phyloP scores from a whole-genome alignment of 148 eudicot species.

The Vaccinium vitisidaea region DNA sequence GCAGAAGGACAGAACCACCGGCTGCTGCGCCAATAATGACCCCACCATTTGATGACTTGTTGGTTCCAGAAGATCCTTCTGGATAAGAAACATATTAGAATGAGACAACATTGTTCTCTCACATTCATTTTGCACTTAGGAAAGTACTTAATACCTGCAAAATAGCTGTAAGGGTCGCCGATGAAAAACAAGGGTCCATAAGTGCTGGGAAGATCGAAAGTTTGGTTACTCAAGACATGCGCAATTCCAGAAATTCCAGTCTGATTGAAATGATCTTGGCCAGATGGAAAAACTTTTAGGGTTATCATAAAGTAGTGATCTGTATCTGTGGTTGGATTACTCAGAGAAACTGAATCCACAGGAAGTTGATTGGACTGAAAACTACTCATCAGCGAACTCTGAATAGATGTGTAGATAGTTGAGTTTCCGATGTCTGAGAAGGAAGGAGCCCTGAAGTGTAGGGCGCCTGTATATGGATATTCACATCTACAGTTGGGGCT shows the following conservation, averaged over 20 bases:
- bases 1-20: constrained; percentile 41
- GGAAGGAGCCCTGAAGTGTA: constrained; percentile 58
- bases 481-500: constrained; percentile 82
- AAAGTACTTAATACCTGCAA: constrained; percentile 32
- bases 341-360: constrained; percentile 63
- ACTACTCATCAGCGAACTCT: constrained; percentile 27
- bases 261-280: constrained; percentile 41
- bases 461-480: constrained; percentile 61
- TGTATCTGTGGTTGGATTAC: constrained; percentile 37
- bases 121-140: background rate
- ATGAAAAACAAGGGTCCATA: constrained; percentile 67
- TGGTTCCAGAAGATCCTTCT: constrained; percentile 21
- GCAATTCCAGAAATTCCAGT: constrained; percentile 54
- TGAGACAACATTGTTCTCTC: background rate
- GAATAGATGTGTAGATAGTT: constrained; percentile 31
- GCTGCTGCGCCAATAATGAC: constrained; percentile 45
- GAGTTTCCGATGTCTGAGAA: constrained; percentile 49
- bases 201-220: constrained; percentile 38
- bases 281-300: constrained; percentile 59
- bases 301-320: constrained; percentile 40
- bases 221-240: constrained; percentile 58
- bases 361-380: constrained; percentile 37
- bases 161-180: constrained; percentile 31
- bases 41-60: constrained; percentile 31
- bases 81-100: background rate